These are phyloP conservation scores for Suhomyces faveliae DNA, from an alignment of 805 yeast species.

Conservation along the genomic window DNA sequence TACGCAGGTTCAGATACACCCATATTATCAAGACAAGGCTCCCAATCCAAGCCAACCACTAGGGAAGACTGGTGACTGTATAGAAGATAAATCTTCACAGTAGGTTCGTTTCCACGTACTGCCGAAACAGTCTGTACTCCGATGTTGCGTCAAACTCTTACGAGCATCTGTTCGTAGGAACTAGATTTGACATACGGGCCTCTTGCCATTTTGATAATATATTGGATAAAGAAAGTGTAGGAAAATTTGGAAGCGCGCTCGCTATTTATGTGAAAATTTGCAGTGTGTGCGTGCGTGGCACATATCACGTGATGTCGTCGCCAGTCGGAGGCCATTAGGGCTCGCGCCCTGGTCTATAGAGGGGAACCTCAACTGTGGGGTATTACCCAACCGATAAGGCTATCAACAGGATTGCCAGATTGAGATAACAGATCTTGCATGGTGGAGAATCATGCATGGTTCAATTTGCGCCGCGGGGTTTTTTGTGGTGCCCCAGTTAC, in stretches of 20 bases:
- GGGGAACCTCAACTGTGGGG: slow-evolving; percentile 6
- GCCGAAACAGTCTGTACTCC: slow-evolving; percentile 14
- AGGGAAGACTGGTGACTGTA: slow-evolving; percentile 22
- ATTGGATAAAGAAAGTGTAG: slow-evolving; percentile 5
- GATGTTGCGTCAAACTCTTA: slow-evolving; percentile 15
- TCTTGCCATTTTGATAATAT: slow-evolving; percentile 46
- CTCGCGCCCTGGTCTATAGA: slow-evolving; percentile 1
- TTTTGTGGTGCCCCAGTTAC: background rate
- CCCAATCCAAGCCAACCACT: slow-evolving; percentile 36
- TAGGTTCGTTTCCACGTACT: slow-evolving; percentile 6
- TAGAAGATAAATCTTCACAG: slow-evolving; percentile 3
- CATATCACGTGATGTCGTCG: background rate
- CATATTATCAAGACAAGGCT: slow-evolving; percentile 49
- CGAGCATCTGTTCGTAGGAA: slow-evolving; percentile 7
- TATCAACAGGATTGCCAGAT: slow-evolving; percentile 1
- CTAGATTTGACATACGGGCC: slow-evolving; percentile 46
- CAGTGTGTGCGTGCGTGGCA: background rate
- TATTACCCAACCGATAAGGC: background rate
- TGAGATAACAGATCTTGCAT: background rate
- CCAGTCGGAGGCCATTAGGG: background rate
- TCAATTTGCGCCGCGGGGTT: background rate
- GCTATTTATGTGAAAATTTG: background rate
- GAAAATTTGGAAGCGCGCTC: background rate
- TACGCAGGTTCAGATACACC: background rate
- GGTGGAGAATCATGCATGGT: background rate